A percentile compares a stretch with the other conserved stretches of the same genome.
These are phyloP conservation scores for Solanum etuberosum DNA, from an alignment of 257 asterid genomes.

Conservation along the genomic window DNA sequence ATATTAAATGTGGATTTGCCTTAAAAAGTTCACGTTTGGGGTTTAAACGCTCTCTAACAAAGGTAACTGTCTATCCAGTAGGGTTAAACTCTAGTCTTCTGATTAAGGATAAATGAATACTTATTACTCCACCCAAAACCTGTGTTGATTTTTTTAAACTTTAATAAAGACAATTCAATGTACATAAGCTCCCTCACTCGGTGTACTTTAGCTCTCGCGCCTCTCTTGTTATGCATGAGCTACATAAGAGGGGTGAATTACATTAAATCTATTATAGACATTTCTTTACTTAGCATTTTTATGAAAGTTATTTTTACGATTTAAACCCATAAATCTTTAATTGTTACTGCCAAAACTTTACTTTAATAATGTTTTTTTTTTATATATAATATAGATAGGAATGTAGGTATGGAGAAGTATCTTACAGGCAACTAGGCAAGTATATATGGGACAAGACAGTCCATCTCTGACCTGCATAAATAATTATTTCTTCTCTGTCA, in stretches of 20 bases:
- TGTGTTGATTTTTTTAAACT: neutral
- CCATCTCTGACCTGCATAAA: neutral
- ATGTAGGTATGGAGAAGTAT: neutral
- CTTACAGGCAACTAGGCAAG: neutral
- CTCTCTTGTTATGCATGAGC: neutral
- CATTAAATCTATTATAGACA: neutral
- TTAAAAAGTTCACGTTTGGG: neutral
- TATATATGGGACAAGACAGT: neutral
- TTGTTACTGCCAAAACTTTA: too few relatives aligned
- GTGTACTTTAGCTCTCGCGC: neutral
- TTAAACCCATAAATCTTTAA: too few relatives aligned
- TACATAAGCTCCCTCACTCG: neutral
- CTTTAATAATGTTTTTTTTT: too few relatives aligned
- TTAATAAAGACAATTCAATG: neutral
- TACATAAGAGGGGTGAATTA: neutral
- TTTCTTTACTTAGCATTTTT: too few relatives aligned
- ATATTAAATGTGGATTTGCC: neutral
- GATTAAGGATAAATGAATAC: neutral
- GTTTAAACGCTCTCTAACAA: neutral
- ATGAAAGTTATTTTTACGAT: neutral
- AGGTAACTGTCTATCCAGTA: rapidly evolving
- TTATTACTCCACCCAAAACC: neutral
- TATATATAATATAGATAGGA: neutral
- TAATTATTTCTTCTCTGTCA: neutral
- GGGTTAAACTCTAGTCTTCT: neutral